Evolutionary conservation across 768 basidiomycete species (phyloP), one percentile per base, ranked within the genome.

Genomic region (Mycena kentingensis): DNA sequence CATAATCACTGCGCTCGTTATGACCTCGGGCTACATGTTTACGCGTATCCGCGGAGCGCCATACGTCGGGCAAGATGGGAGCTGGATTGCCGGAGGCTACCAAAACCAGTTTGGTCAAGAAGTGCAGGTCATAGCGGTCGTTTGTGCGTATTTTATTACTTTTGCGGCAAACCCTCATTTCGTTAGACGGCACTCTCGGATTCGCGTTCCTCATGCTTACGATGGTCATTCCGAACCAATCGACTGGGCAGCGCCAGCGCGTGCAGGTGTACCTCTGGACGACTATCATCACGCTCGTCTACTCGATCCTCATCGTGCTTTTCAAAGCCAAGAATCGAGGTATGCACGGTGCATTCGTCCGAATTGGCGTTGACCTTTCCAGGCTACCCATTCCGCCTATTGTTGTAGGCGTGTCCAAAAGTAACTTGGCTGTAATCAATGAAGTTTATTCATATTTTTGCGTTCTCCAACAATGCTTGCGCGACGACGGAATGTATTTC

Each of bases 11-110:
- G 79, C 84, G 8, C 86, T 91, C 18, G 72, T 92, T 61, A 96
- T 98, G 87, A 95, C 85, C 19, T 85, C 88, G 8, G 97, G 97
- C 7, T 89, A 84, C 76, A 99, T 99, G 97, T 99, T 96, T 73
- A 90, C 89, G 52, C 88, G 87, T 58, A 99, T 99, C 61, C 86
- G 96, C 56, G 79, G 78, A 27, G 78, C 79, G 41, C 94, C 93
- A 3, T 93, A 82, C 65, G 74, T 73, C 21, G 83, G 82, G 25
- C 73, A 74, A 0, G 77, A 81, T 49, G 84, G 86, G 21, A 74
- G 79, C 43, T 94, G 93, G 88, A 87, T 99, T 62, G 90, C 93
- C 8, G 78, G 73, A 10, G 96, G 96, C 4, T 98, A 85, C 72
- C 86, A 87, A 66, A 93, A 85, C 61, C 94, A 97, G 69, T 90